A percentile compares a stretch with the other conserved stretches of the same genome.
phyloP scores from a whole-genome alignment of 768 basidiomycete species.

The Boletus rex-veris region DNA sequence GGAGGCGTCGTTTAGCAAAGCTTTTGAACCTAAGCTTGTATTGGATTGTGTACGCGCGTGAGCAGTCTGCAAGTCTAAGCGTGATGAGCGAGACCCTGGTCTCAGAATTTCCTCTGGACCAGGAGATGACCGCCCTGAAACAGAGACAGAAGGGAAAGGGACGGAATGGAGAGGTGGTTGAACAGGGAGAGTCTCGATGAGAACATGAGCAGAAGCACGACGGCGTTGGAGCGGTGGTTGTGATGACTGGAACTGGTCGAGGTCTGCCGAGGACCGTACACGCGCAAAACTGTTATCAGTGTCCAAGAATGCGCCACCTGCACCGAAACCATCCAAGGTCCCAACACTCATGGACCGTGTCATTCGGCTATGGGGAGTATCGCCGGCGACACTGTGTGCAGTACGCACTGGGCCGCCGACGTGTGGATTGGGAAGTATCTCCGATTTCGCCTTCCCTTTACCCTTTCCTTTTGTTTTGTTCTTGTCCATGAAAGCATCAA shows the following conservation, averaged over 20 bases:
- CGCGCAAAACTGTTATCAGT: conserved; percentile 38
- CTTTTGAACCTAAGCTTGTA: conserved; percentile 49
- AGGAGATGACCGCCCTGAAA: conserved; percentile 46
- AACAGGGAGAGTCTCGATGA: conserved; percentile 42
- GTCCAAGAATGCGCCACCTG: conserved; percentile 46
- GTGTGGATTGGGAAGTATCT: conserved; percentile 44
- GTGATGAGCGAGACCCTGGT: conserved; percentile 33
- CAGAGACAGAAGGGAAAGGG: conserved; percentile 61
- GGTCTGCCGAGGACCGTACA: conserved; percentile 59
- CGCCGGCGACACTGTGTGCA: conserved; percentile 43
- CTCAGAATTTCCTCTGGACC: conserved; percentile 38
- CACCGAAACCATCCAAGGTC: conserved; percentile 51
- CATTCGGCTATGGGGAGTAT: conserved; percentile 39
- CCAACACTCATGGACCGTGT: conserved; percentile 68
- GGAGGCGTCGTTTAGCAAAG: conserved; percentile 39
- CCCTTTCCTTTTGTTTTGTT: conserved; percentile 48
- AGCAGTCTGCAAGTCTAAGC: conserved; percentile 28
- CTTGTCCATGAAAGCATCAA: conserved; percentile 72
- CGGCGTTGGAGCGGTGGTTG: conserved; percentile 44
- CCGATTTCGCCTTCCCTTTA: conserved; percentile 37
- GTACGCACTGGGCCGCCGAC: conserved; percentile 36
- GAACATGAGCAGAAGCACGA: conserved; percentile 48
- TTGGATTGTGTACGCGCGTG: conserved; percentile 50
- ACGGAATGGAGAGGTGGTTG: conserved; percentile 46
- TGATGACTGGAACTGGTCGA: conserved; percentile 43